Evolutionary conservation across 352 stramenopile species (phyloP), one percentile per base, ranked within the genome.

Genomic region (Thalassiosira sp.): DNA sequence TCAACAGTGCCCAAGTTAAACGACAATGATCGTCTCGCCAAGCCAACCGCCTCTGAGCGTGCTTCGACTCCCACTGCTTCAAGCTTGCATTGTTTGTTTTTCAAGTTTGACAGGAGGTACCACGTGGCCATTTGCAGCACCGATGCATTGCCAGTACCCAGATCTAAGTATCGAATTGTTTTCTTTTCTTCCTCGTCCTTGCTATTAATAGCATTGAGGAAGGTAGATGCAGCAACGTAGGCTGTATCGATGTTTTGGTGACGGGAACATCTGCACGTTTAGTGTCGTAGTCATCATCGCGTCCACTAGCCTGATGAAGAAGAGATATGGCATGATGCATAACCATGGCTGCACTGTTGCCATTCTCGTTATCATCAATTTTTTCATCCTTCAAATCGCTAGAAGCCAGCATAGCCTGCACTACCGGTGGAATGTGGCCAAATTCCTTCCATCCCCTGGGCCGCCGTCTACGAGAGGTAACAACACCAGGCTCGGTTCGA

Each of bases 101-200:
- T 13, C 18, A 49, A 53, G 22, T 42, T 46, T 46, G 54, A 65
- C 2, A 85, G 52, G 33, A 84, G 66, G 40, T 65, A 79, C 82
- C 82, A 89, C 0, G 45, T 59, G 7, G 70, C 66, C 86, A 94
- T 93, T 81, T 91, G 86, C 43, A 94, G 61, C 5, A 94, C 88
- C 1, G 79, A 88, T 20, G 66, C 88, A 60, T 93, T 89, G 10
- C 89, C 89, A 25, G 73, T 90, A 5, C 89, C 88, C n/a, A 94
- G 71, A 75, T 94, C 89, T 5, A 89, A 54, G 68, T 87, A 89
- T 22, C 70, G 20, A 24, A 82, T 66, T n/a, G 16, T 58, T 46
- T 0, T 52, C 11, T 45, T 37, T 40, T 15, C 15, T n/a, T 33
- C 25, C 35, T 53, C 18, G 48, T 27, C 28, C n/a, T 65, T 33